Conservation (phyloP, 768 basidiomycete species). For the Pleurotus giganteus region DNA sequence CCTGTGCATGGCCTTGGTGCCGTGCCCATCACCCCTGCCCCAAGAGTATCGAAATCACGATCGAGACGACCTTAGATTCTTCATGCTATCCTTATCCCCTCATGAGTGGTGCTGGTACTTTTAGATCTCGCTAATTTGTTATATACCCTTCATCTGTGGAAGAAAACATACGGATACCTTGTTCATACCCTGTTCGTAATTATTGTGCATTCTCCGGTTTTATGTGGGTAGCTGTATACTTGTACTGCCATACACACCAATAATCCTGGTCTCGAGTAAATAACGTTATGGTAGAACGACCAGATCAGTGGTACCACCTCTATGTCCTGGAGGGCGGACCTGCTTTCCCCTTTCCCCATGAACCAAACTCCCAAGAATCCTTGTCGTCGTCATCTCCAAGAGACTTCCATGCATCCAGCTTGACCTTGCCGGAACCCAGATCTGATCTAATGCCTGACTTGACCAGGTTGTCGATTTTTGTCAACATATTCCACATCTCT, state of each 20-base stretch:
- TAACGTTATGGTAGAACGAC: not conserved
- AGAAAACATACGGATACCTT: not conserved
- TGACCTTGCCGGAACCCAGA: not conserved
- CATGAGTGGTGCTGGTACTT: conserved; percentile 6
- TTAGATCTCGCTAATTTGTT: not conserved
- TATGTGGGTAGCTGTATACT: not conserved
- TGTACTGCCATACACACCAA: not conserved
- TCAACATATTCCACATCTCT: conserved; percentile 51
- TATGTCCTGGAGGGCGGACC: not conserved
- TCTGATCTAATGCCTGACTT: conserved; percentile 3
- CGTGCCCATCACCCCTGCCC: conserved; percentile 42
- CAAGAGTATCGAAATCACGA: conserved; percentile 55
- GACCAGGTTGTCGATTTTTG: conserved; percentile 46
- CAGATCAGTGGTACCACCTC: too few relatives aligned
- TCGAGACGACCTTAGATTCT: conserved; percentile 39
- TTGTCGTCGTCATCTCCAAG: conserved; percentile 28
- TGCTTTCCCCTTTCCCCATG: conserved; percentile 34
- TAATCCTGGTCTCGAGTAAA: not conserved
- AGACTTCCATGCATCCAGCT: conserved; percentile 51
- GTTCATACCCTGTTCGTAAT: conserved; percentile 3
- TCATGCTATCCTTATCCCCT: conserved; percentile 11
- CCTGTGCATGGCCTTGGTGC: conserved; percentile 81
- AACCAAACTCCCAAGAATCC: conserved; percentile 44
- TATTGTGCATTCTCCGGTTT: not conserved
- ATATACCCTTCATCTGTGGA: conserved; percentile 10